phyloP scores from a whole-genome alignment of 2,329 filamentous ascomycete species.

The Talaromyces albobiverticillius region DNA sequence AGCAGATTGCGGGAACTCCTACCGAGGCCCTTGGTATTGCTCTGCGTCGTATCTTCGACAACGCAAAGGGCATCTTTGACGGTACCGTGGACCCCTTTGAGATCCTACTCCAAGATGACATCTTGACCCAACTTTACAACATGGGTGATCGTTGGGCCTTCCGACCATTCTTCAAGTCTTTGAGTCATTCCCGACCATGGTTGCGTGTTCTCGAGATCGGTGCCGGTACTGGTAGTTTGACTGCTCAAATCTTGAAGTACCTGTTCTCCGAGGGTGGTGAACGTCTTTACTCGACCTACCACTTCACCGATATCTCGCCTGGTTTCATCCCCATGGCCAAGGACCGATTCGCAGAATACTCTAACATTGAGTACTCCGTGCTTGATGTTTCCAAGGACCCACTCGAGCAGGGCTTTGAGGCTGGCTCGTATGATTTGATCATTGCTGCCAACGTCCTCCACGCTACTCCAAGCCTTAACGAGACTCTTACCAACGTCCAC shows the following conservation, averaged over 20 bases:
- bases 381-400: slow-evolving; percentile 22
- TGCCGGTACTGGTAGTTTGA: slow-evolving; percentile 19
- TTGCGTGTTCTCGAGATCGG: no score
- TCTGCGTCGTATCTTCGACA: slow-evolving; percentile 29
- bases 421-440: slow-evolving; percentile 22
- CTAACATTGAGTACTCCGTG: slow-evolving; percentile 18
- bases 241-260: background rate
- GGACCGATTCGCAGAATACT: slow-evolving; percentile 24
- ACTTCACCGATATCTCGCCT: slow-evolving; percentile 18
- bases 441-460: slow-evolving; percentile 23
- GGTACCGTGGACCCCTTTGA: slow-evolving; percentile 29
- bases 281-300: slow-evolving; percentile 10
- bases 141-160: no score
- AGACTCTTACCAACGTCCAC: slow-evolving; percentile 12
- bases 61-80: slow-evolving; percentile 24
- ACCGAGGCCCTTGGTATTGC: no score
- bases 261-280: background rate
- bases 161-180: no score
- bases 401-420: slow-evolving; percentile 21
- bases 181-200: no score
- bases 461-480: slow-evolving; percentile 19
- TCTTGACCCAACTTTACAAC: slow-evolving; percentile 28
- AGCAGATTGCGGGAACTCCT: no score
- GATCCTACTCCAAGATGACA: slow-evolving; percentile 31
- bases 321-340: slow-evolving; percentile 24